Conservation (phyloP, 305 asterid genomes). For the Fraxinus greggii region DNA sequence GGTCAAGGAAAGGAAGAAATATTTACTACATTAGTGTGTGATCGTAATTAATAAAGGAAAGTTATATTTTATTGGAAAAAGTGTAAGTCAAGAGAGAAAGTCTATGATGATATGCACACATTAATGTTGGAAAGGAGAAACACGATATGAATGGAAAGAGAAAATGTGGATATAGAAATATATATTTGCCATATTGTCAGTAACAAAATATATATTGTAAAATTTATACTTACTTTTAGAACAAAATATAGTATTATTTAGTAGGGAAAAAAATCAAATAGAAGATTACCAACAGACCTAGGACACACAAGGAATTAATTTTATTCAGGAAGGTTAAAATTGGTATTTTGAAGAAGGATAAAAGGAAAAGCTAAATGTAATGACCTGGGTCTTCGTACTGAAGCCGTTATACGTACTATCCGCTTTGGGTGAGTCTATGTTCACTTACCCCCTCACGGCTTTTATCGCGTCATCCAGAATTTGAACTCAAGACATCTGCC, state of each 20-base stretch:
- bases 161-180: not conserved
- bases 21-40: not conserved
- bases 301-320: not conserved
- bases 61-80: not conserved
- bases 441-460: too few relatives aligned
- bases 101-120: not conserved
- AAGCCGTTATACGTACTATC: too few relatives aligned
- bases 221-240: not conserved
- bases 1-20: not conserved
- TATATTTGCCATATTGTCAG: not conserved
- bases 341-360: not conserved
- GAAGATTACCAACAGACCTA: not conserved
- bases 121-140: not conserved
- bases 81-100: not conserved
- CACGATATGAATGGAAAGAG: not conserved
- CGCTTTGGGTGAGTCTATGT: too few relatives aligned
- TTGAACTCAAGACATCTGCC: too few relatives aligned
- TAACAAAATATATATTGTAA: too few relatives aligned
- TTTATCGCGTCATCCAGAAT: too few relatives aligned
- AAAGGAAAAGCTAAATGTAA: not conserved
- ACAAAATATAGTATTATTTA: not conserved
- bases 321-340: not conserved
- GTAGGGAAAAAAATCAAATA: not conserved
- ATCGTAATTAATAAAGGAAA: not conserved
- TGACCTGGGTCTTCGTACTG: too few relatives aligned